phyloP scores from a whole-genome alignment of 176 grass and related monocot species.

The Oryza glumipatula region DNA sequence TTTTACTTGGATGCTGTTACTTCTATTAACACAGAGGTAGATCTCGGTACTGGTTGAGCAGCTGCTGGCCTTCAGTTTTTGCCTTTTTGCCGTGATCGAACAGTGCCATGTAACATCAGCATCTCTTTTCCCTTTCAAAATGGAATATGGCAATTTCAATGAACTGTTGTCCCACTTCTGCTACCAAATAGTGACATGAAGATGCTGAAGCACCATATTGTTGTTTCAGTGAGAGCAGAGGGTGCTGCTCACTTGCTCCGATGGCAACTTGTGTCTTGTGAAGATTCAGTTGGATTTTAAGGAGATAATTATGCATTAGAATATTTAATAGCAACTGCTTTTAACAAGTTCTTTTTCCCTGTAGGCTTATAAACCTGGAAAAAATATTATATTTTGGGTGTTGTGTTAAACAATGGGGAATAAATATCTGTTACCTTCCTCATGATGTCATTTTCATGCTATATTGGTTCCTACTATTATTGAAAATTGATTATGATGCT shows the following conservation, averaged over 20 bases:
- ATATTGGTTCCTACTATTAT: not conserved
- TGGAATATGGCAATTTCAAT: not conserved
- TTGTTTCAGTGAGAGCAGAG: slow-evolving; percentile 25
- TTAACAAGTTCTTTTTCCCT: not conserved
- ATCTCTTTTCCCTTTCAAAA: not conserved
- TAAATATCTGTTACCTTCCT: not conserved
- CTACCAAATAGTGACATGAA: slow-evolving; percentile 19
- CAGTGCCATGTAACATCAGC: slow-evolving; percentile 21
- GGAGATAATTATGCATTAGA: not conserved
- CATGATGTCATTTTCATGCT: slow-evolving; percentile 11
- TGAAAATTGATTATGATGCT: slow-evolving; percentile 6
- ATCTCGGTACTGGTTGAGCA: slow-evolving; percentile 25
- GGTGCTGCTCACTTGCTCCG: not conserved
- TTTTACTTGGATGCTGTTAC: not conserved
- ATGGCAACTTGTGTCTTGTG: slow-evolving; percentile 20
- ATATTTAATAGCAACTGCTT: not conserved
- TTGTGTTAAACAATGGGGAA: not conserved
- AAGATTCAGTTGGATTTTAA: not conserved
- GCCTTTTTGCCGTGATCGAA: not conserved
- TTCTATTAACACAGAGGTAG: slow-evolving; percentile 3
- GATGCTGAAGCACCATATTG: slow-evolving; percentile 4
- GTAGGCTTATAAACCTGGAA: not conserved
- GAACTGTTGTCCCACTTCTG: not conserved
- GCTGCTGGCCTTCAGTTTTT: not conserved
- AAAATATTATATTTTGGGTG: slow-evolving; percentile 1